phyloP scores from a whole-genome alignment of 106 monocot genomes.

The Xerophyta viscosa region DNA sequence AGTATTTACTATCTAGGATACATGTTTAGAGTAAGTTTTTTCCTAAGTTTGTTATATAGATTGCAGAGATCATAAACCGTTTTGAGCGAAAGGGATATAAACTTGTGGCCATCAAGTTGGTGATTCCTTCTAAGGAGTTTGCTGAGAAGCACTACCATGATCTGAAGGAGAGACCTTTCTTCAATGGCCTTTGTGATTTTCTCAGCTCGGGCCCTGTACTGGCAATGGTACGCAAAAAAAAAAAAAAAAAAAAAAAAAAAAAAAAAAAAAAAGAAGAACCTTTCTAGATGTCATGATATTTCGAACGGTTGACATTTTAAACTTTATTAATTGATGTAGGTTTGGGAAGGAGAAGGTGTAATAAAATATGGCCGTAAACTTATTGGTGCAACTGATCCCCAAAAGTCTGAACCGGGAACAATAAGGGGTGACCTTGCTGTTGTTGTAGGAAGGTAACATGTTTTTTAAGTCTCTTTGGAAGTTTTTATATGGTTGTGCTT shows the following conservation, averaged over 20 bases:
- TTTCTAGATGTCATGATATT: neutral
- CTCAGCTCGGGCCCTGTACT: slow-evolving; percentile 94
- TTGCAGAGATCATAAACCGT: slow-evolving; percentile 81
- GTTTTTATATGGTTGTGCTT: no score
- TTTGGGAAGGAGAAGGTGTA: slow-evolving; percentile 99
- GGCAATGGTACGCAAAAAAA: slow-evolving; percentile 61
- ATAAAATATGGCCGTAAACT: slow-evolving; percentile 94
- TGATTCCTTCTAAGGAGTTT: slow-evolving; percentile 82
- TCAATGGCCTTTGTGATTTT: slow-evolving; percentile 84
- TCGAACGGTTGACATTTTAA: neutral
- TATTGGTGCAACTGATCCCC: slow-evolving; percentile 93
- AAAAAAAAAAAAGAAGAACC: no score
- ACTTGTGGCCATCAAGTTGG: slow-evolving; percentile 81
- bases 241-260: no score
- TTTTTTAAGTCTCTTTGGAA: neutral
- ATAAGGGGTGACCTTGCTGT: slow-evolving; percentile 97
- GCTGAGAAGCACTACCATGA: slow-evolving; percentile 96
- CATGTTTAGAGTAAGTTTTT: no score
- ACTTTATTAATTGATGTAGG: slow-evolving; percentile 28
- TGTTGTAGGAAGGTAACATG: slow-evolving; percentile 73
- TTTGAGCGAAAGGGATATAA: slow-evolving; percentile 95
- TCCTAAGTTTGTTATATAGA: slow-evolving; percentile 45
- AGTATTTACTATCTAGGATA: no score
- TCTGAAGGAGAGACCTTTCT: slow-evolving; percentile 91
- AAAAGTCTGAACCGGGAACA: slow-evolving; percentile 84